Evolutionary conservation across 1,139 yeast genomes (phyloP), one percentile per base, ranked within the genome.

Genomic region (Geotrichum histeridarum): DNA sequence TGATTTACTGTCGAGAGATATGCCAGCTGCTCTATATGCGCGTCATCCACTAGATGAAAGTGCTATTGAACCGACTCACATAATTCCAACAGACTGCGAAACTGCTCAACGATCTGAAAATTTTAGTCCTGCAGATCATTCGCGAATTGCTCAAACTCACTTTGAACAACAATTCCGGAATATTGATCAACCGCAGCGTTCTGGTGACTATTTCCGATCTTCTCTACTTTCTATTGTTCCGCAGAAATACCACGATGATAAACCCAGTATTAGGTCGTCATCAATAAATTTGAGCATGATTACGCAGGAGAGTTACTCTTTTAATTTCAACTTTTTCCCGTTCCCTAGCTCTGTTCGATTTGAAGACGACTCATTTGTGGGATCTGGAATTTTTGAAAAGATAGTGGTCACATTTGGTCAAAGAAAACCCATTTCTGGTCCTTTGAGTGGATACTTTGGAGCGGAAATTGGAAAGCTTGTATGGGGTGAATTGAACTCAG

Each of bases 381-480:
- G 55, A 8, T 37, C 43, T n/a, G 55, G 55, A 15, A 48, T 44
- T 17, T 48, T 53, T 32, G 42, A 44, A 27, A 18, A 38, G 9
- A 53, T 53, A 3, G 9, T 53, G 12, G 33, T 18, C 8, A 45
- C 45, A 36, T 14, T 17, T 15, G 48, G 22, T 35, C 38, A 42
- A 27, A 36, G 30, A 9, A 7, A 14, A 2, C 15, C 14, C 7
- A 17, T 18, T 5, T 15, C 32, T 11, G 15, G n/a, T 5, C 7
- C 14, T 27, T 39, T 46, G 52, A 36, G 44, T 12, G 48, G 51
- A 4, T 53, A 48, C 18, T 53, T 53, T 48, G 55, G 55, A 2
- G n/a, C 46, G 8, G 55, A 53, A n/a, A 44, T 53, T 18, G 55
- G 55, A 7, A 42, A 27, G 46, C 38, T 53, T n/a, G 44, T 33